Conservation (phyloP, 176 grass and related monocot genomes). For the Rhynchospora tenuis region DNA sequence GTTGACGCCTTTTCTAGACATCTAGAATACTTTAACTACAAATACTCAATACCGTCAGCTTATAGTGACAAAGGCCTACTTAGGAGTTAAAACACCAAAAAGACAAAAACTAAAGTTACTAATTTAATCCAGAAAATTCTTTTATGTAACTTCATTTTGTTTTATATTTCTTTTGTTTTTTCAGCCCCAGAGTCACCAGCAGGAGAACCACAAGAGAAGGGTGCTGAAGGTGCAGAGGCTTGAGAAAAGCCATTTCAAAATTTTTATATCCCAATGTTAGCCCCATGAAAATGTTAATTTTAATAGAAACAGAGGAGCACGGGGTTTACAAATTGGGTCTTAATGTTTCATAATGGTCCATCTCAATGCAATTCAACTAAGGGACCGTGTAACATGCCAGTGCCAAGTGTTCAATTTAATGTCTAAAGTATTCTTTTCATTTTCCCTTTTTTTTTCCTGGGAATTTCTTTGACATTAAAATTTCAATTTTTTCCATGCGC, state of each 20-base stretch:
- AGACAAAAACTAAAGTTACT: neutral
- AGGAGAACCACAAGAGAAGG: conserved; percentile 5
- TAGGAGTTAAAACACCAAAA: neutral
- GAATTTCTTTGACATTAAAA: conserved; percentile 20
- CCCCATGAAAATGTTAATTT: conserved; percentile 13
- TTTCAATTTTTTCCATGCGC: neutral
- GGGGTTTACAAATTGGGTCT: conserved; percentile 11
- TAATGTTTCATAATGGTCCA: conserved; percentile 21
- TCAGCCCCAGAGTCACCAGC: neutral
- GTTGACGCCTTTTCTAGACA: neutral
- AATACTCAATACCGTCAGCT: neutral
- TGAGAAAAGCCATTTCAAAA: neutral
- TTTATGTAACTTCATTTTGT: neutral
- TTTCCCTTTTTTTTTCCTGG: neutral
- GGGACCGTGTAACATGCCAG: conserved; percentile 19
- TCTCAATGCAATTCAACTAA: conserved; percentile 16
- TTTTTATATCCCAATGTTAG: conserved; percentile 1
- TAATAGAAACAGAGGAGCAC: conserved; percentile 18
- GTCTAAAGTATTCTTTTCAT: conserved; percentile 22
- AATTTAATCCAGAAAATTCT: neutral
- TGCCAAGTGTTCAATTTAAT: conserved; percentile 9
- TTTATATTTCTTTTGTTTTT: neutral
- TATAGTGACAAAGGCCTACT: neutral
- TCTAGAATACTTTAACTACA: neutral
- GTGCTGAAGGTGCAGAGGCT: neutral